These are phyloP conservation scores for Auriscalpium vulgare DNA, from an alignment of 768 basidiomycete species.

Conservation along the genomic window DNA sequence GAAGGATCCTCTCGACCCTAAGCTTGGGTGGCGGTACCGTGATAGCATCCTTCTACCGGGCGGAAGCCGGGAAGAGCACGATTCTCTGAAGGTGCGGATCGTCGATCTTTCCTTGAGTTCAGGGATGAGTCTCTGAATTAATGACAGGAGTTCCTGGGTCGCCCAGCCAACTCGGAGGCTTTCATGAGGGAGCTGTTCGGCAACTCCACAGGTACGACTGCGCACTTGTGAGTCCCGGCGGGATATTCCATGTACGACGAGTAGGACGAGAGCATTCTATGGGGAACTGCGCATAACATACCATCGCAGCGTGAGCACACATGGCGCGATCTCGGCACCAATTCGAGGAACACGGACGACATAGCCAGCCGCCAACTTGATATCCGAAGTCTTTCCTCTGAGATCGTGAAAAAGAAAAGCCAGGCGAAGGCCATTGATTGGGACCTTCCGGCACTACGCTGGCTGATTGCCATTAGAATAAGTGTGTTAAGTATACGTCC, in stretches of 20 bases:
- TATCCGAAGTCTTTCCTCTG: too few relatives aligned
- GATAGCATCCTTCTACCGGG: conserved; percentile 69
- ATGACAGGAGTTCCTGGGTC: conserved; percentile 13
- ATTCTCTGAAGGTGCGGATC: conserved; percentile 58
- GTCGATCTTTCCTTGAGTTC: neutral
- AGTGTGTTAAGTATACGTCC: too few relatives aligned
- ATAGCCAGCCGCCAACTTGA: too few relatives aligned
- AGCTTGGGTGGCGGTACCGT: conserved; percentile 59
- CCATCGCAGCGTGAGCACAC: too few relatives aligned
- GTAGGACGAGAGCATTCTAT: too few relatives aligned
- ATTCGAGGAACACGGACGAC: too few relatives aligned
- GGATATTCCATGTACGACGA: neutral
- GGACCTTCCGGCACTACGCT: too few relatives aligned
- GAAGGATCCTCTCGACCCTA: conserved; percentile 63
- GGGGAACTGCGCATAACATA: too few relatives aligned
- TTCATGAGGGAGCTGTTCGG: conserved; percentile 15
- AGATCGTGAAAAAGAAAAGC: too few relatives aligned
- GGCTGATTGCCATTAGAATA: too few relatives aligned
- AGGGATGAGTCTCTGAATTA: neutral
- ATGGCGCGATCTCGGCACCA: too few relatives aligned
- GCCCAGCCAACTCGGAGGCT: conserved; percentile 12
- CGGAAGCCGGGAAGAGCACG: conserved; percentile 72
- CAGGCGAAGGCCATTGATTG: too few relatives aligned
- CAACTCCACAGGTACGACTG: neutral
- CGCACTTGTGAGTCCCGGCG: neutral